These are phyloP conservation scores for Hemisphaericaspora xylofermentans DNA, from an alignment of 1,139 yeast genomes.

Conservation along the genomic window DNA sequence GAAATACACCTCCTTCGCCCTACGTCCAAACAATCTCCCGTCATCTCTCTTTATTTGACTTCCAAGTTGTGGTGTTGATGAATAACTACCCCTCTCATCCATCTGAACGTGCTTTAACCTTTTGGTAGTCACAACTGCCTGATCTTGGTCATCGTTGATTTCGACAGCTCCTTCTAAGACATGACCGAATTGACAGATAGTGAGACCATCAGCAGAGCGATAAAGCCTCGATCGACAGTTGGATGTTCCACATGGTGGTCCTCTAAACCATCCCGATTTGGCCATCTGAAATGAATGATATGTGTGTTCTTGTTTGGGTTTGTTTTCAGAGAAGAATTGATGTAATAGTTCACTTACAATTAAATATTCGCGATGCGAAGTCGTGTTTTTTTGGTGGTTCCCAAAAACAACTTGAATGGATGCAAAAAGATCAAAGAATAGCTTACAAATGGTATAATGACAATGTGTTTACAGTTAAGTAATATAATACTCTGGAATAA, in stretches of 20 bases:
- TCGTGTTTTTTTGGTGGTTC: neutral
- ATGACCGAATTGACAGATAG: conserved; percentile 88
- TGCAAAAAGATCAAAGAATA: too few species aligned
- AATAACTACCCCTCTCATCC: conserved; percentile 20
- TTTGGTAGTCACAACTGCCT: conserved; percentile 46
- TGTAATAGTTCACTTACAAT: too few species aligned
- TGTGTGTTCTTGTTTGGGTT: too few species aligned
- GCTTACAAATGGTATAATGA: too few species aligned
- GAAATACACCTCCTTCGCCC: conserved; percentile 47
- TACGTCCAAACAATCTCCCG: conserved; percentile 49
- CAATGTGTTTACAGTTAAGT: too few species aligned
- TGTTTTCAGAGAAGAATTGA: too few species aligned
- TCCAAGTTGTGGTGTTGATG: conserved; percentile 10
- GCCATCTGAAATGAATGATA: too few species aligned
- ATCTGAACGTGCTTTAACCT: conserved; percentile 45
- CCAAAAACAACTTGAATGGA: too few species aligned
- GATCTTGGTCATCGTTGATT: conserved; percentile 73
- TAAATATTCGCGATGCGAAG: neutral
- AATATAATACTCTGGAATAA: too few species aligned
- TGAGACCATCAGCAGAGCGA: conserved; percentile 69
- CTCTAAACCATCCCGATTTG: conserved; percentile 53
- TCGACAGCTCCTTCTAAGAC: conserved; percentile 80
- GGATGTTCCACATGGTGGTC: conserved; percentile 84
- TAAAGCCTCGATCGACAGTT: conserved; percentile 83
- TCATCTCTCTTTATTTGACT: conserved; percentile 6